Evolutionary conservation across 2,329 filamentous ascomycete species (phyloP), one percentile per base, ranked within the genome.

Genomic region (Microdochium nivale): DNA sequence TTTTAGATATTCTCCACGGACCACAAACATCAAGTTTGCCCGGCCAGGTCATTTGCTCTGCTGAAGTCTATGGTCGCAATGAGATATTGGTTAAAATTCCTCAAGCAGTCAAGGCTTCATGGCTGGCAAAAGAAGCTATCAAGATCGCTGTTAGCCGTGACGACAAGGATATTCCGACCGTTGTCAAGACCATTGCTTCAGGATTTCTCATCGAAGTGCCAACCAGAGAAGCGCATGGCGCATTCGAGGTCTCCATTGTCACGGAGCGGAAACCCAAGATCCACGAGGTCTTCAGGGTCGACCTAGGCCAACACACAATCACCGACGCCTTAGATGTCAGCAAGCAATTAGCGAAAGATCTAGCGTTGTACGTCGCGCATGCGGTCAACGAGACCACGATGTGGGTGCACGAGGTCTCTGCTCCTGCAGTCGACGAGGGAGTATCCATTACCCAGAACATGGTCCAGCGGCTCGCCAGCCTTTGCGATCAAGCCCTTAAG

Each of bases 261-360:
- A 81, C 81, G 1, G 79, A 73, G 14, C 79, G 74, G 51, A 78
- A 77, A 54, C 83, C 83, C 24, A 79, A 75, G 62, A 72, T 84
- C 55, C 79, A 79, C 59, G 80, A 84, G 66, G 77, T 76, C 0
- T 80, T 84, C 62, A 73, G 76, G 37, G 67, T 86, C 27, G 76
- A 83, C 61, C 82, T 86, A 63, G 79, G 80, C 47, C 75, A 68
- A 60, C 68, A 72, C 23, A 64, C 71, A 16, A 62, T 78, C 43
- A 68, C 67, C 13, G 70, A 73, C 37, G 71, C 70, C 14, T 55
- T 76, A 5, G 74, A 76, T 51, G 68, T 67, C 8, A 72, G 74
- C 21, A 70, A 68, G 53, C 61, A 70, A n/a, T 52, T 69, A 8
- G 60, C 71, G 35, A 64, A 63, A 37, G 65, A 56, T 14, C 64